These are phyloP conservation scores for Stagonosporopsis vannaccii DNA, from an alignment of 2,329 filamentous ascomycete genomes.

Conservation along the genomic window DNA sequence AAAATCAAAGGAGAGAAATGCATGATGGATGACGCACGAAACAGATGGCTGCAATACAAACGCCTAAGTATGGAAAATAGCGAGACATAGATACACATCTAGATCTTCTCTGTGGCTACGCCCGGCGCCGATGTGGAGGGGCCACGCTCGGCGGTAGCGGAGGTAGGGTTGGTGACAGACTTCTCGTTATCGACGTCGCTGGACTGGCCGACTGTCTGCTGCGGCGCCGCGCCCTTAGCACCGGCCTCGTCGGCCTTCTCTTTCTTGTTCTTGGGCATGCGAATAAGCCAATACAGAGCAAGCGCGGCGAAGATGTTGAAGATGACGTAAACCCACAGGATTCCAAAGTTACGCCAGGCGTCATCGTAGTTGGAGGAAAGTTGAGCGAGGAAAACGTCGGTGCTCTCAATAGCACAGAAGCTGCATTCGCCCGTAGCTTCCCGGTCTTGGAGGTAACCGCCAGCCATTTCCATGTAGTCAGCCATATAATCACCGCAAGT, in stretches of 20 bases:
- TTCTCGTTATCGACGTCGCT: slow-evolving; percentile 23
- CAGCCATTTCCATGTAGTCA: slow-evolving; percentile 42
- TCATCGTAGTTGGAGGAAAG: slow-evolving; percentile 55
- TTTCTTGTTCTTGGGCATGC: slow-evolving; percentile 61
- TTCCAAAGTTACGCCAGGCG: slow-evolving; percentile 63
- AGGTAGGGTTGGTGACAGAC: slow-evolving; percentile 7
- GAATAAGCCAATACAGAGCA: slow-evolving; percentile 61
- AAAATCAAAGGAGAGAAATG: neutral
- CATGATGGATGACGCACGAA: neutral
- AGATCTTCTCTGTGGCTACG: slow-evolving; percentile 27
- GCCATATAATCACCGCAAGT: slow-evolving; percentile 54
- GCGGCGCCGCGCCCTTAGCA: slow-evolving; percentile 12
- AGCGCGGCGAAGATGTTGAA: slow-evolving; percentile 61
- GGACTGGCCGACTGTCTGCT: slow-evolving; percentile 12
- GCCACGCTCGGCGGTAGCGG: slow-evolving; percentile 21
- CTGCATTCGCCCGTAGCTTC: slow-evolving; percentile 55
- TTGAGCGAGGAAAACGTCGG: slow-evolving; percentile 52
- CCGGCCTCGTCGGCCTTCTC: slow-evolving; percentile 34
- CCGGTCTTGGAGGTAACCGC: slow-evolving; percentile 53
- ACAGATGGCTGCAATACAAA: neutral
- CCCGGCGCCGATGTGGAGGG: slow-evolving; percentile 14
- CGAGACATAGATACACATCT: neutral
- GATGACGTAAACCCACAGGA: slow-evolving; percentile 61
- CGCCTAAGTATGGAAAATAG: neutral
- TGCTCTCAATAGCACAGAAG: slow-evolving; percentile 49